Percentiles rank a stretch among this genome's conserved stretches.
phyloP scores from a whole-genome alignment of 192 early-diverging fungal species.

The Backusella circina region DNA sequence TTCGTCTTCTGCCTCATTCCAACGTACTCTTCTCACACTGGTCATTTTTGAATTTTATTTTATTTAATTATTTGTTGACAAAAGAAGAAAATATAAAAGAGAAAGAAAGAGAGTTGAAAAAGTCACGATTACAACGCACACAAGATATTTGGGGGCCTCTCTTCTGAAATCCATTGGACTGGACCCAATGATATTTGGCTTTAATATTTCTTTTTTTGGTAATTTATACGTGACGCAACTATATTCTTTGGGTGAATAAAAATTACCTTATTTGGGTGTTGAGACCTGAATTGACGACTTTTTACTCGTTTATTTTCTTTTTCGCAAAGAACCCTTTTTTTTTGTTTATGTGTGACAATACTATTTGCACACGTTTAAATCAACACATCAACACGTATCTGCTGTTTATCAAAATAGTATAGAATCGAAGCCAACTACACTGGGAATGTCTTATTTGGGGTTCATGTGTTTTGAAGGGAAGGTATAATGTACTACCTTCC shows the following conservation, averaged over 20 bases:
- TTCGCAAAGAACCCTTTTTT: background rate
- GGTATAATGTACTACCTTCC: no score
- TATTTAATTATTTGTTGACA: background rate
- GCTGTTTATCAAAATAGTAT: no score
- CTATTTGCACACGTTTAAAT: background rate
- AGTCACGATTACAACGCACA: background rate
- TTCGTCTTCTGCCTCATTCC: conserved; percentile 13
- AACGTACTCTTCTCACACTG: conserved; percentile 19
- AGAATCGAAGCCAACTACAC: no score
- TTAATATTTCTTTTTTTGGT: background rate
- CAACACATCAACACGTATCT: no score
- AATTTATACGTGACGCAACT: background rate
- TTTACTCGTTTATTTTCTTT: background rate
- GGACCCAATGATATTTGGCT: background rate
- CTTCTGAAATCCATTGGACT: background rate
- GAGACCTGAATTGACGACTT: background rate
- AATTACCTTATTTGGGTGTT: background rate
- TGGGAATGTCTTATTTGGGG: no score
- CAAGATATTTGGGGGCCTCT: background rate
- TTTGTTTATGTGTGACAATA: background rate
- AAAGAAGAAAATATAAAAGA: background rate
- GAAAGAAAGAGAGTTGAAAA: background rate
- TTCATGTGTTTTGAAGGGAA: no score
- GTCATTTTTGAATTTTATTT: background rate
- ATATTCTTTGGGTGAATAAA: background rate